phyloP scores from a whole-genome alignment of 345 rosid genomes.

The Hevea brasiliensis region DNA sequence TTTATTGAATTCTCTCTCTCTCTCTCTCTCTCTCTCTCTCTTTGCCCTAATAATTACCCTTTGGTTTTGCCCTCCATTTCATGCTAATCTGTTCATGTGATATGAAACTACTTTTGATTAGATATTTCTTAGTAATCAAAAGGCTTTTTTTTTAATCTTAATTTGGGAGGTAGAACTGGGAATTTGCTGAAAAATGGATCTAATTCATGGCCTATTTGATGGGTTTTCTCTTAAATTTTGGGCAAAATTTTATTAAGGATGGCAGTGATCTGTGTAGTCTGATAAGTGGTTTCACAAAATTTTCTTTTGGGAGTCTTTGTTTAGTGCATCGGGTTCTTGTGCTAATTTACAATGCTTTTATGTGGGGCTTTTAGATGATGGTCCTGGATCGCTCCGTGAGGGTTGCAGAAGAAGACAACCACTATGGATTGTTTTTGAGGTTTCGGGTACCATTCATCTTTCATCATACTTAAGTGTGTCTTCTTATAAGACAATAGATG shows the following conservation, averaged over 20 bases:
- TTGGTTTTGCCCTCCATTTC: not conserved
- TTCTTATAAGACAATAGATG: slow-evolving; percentile 92
- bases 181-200: not conserved
- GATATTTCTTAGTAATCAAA: not conserved
- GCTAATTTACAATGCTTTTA: not conserved
- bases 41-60: not conserved
- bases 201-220: not conserved
- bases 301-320: not conserved
- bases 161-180: not conserved
- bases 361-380: slow-evolving; percentile 57
- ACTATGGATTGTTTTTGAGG: slow-evolving; percentile 82
- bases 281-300: not conserved
- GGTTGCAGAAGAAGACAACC: slow-evolving; percentile 78
- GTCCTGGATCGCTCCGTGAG: slow-evolving; percentile 80
- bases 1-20: not conserved
- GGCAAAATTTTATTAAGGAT: not conserved
- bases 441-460: slow-evolving; percentile 74
- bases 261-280: not conserved
- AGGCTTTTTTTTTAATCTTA: not conserved
- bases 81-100: not conserved
- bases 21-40: not conserved
- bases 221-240: not conserved
- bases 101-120: not conserved
- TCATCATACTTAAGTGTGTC: slow-evolving; percentile 59
- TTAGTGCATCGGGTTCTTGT: not conserved